Evolutionary conservation across 2,329 filamentous ascomycete species (phyloP), one percentile per base, ranked within the genome.

Genomic region (Alternaria gaisen): DNA sequence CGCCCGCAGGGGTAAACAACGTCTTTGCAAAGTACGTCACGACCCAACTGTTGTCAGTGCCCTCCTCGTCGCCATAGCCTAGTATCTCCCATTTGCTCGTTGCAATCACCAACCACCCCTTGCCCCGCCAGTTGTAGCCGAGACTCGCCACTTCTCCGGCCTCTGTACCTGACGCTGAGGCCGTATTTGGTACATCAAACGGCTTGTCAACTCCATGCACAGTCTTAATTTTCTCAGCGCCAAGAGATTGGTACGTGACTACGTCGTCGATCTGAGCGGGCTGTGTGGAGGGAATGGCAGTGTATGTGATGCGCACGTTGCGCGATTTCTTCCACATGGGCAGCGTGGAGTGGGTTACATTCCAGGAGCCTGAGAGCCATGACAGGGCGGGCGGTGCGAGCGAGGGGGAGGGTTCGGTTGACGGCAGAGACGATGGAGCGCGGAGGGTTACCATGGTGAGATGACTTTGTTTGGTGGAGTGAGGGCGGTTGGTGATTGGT

Each of bases 11-110:
- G 7, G 92, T 95, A 69, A 97, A 96, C 44, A 94, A 68, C 24
- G 91, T 96, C 72, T 91, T 89, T 64, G 90, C 89, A 77, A 97
- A 97, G 84, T 90, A 94, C 5, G 91, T 96, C 14, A 97, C 91
- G 1, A 87, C 88, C 91, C 91, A 97, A 34, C 80, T 68, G 68
- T 85, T 84, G 77, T 79, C 79, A 8, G 66, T 69, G 1, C 79
- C 81, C 14, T 79, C 75, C 22, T 81, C 79, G 73, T 90, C 85
- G 5, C 92, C 92, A 83, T 87, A 94, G 3, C 90, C 92, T 18
- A 96, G 78, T 2, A 95, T 81, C 83, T 97, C 91, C 93, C 93
- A 97, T 72, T 92, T 88, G 46, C 87, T 90, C 16, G 83, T 85
- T 26, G 91, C 90, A 67, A 94, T 88, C 75, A 85, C 86, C 63